Evolutionary conservation across 2,329 filamentous ascomycete species (phyloP).

Genomic region (Phialemoniopsis sp.): DNA sequence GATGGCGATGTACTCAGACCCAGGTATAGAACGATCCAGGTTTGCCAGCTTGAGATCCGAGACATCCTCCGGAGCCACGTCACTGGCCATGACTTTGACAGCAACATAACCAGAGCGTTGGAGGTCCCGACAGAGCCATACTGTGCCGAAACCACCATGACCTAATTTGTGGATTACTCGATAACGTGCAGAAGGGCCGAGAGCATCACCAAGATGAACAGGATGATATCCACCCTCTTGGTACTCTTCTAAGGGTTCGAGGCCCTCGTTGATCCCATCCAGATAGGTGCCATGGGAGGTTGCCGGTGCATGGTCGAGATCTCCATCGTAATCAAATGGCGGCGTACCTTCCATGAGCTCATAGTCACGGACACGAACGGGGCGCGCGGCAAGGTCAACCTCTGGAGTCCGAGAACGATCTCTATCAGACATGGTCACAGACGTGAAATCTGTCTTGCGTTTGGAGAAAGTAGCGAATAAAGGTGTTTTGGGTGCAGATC

Average conservation of each 20-base stretch:
- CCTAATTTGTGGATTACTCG: constrained; percentile 16
- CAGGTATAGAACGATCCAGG: constrained; percentile 4
- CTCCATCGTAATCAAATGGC: no score
- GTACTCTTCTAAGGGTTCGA: constrained; percentile 8
- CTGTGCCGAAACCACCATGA: constrained; percentile 12
- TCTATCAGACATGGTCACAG: no score
- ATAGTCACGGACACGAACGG: no score
- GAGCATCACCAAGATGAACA: constrained; percentile 14
- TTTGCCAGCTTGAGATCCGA: background rate
- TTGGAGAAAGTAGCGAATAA: no score
- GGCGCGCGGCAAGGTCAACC: no score
- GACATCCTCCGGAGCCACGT: background rate
- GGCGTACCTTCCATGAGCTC: no score
- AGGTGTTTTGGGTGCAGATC: no score
- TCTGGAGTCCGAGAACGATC: no score
- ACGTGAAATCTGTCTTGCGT: no score
- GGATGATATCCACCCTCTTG: constrained; percentile 14
- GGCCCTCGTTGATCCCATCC: background rate
- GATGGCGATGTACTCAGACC: constrained; percentile 6
- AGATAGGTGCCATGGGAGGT: constrained; percentile 1
- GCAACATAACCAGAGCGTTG: constrained; percentile 3
- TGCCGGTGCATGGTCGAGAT: background rate
- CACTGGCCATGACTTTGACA: constrained; percentile 6
- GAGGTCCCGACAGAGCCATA: constrained; percentile 16
- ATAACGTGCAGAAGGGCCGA: constrained; percentile 9